A percentile compares a stretch with the other conserved stretches of the same genome.
These are phyloP conservation scores for Phlyctochytrium planicorne DNA, from an alignment of 192 early-diverging fungal species.

Conservation along the genomic window DNA sequence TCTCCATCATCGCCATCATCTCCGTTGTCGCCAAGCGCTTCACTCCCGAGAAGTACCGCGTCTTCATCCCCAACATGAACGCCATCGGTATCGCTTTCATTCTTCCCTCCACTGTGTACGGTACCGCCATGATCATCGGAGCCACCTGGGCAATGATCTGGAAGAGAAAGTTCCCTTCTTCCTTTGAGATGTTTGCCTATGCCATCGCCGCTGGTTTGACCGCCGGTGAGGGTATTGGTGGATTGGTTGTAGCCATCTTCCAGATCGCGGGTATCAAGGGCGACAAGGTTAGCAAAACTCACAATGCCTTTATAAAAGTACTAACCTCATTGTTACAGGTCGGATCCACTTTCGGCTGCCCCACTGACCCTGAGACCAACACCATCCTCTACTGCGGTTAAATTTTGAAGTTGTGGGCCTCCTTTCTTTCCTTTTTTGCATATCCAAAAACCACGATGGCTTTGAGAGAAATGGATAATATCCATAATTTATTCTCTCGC, in stretches of 20 bases:
- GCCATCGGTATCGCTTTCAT: constrained; percentile 42
- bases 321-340: too few species aligned
- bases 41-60: constrained; percentile 49
- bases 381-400: neutral
- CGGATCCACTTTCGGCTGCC: neutral
- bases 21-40: constrained; percentile 41
- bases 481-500: too few species aligned
- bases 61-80: constrained; percentile 59
- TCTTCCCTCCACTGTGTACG: constrained; percentile 17
- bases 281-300: too few species aligned
- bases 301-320: too few species aligned
- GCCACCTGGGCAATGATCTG: constrained; percentile 25
- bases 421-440: neutral
- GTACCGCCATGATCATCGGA: constrained; percentile 31
- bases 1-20: constrained; percentile 46
- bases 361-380: neutral
- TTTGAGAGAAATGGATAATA: too few species aligned
- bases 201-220: constrained; percentile 37
- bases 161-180: constrained; percentile 15
- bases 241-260: constrained; percentile 23
- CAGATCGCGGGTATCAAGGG: neutral
- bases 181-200: constrained; percentile 33
- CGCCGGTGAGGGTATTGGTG: constrained; percentile 41
- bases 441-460: neutral
- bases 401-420: neutral